phyloP scores from a whole-genome alignment of 2,329 filamentous ascomycete species.

The Clonostachys sp. region DNA sequence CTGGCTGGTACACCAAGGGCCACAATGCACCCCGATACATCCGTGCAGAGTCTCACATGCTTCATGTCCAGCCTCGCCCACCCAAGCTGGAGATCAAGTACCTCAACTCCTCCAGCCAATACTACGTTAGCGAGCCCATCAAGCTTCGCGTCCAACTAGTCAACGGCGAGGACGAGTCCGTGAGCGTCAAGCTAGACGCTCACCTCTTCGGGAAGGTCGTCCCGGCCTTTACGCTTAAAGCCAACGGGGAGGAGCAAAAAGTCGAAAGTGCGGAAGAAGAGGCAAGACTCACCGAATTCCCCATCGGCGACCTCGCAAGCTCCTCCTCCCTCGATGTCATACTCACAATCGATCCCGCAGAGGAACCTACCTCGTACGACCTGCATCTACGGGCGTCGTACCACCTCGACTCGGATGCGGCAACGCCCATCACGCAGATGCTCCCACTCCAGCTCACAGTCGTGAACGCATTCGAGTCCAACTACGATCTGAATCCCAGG shows the following conservation, averaged over 20 bases:
- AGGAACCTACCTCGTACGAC: slow-evolving; percentile 53
- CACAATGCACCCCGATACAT: slow-evolving; percentile 38
- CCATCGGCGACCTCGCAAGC: slow-evolving; percentile 41
- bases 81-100: slow-evolving; percentile 82
- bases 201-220: slow-evolving; percentile 56
- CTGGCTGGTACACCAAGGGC: slow-evolving; percentile 45
- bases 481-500: slow-evolving; percentile 79
- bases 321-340: slow-evolving; percentile 35
- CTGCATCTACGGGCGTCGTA: slow-evolving; percentile 73
- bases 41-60: slow-evolving; percentile 44
- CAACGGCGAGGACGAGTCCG: slow-evolving; percentile 81
- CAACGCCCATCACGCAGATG: slow-evolving; percentile 75
- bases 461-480: slow-evolving; percentile 83
- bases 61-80: slow-evolving; percentile 80
- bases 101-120: slow-evolving; percentile 59
- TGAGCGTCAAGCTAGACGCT: slow-evolving; percentile 66
- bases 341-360: slow-evolving; percentile 45
- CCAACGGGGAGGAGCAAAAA: slow-evolving; percentile 23
- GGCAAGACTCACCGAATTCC: slow-evolving; percentile 32
- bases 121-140: slow-evolving; percentile 81
- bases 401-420: slow-evolving; percentile 71
- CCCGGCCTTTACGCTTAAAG: slow-evolving; percentile 37
- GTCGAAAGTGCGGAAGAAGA: slow-evolving; percentile 32
- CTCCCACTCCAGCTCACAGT: slow-evolving; percentile 66
- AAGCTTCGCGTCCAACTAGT: slow-evolving; percentile 63